Percentiles rank a stretch among this genome's conserved stretches.
phyloP scores from a whole-genome alignment of 441 rosid genomes.

The Eruca vesicaria region DNA sequence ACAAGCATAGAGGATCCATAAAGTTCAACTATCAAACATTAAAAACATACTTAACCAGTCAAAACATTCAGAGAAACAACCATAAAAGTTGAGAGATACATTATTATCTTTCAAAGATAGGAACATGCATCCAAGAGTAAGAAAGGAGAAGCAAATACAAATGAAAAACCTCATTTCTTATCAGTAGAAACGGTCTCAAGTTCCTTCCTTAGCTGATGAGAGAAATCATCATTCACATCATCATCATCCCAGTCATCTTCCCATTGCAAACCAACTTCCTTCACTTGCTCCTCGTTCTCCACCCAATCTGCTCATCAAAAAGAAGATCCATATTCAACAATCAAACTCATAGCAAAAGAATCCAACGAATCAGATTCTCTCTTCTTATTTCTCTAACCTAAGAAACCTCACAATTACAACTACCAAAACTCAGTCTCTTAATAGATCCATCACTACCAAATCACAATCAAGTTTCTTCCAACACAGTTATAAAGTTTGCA shows the following conservation, averaged over 20 bases:
- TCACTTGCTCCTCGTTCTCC: conserved; percentile 74
- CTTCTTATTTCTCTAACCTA: neutral
- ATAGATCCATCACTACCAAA: neutral
- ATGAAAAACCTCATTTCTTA: conserved; percentile 40
- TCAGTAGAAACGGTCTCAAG: conserved; percentile 48
- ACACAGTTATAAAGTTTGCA: neutral
- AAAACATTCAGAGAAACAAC: neutral
- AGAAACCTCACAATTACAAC: neutral
- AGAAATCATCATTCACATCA: conserved; percentile 89
- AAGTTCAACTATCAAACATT: neutral
- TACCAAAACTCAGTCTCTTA: neutral
- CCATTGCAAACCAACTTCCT: conserved; percentile 81
- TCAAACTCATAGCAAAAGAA: neutral
- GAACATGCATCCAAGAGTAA: neutral
- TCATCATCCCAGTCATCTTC: conserved; percentile 99
- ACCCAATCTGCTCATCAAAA: conserved; percentile 56
- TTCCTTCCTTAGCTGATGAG: conserved; percentile 77
- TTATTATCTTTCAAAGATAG: neutral
- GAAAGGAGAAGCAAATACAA: neutral
- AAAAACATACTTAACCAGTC: neutral
- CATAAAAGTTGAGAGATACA: neutral
- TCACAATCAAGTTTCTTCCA: neutral
- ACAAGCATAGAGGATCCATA: neutral
- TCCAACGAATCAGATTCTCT: neutral
- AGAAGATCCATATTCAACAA: neutral